Evolutionary conservation across 2,329 filamentous ascomycete species (phyloP), one percentile per base, ranked within the genome.

Genomic region (Knufia fluminis): DNA sequence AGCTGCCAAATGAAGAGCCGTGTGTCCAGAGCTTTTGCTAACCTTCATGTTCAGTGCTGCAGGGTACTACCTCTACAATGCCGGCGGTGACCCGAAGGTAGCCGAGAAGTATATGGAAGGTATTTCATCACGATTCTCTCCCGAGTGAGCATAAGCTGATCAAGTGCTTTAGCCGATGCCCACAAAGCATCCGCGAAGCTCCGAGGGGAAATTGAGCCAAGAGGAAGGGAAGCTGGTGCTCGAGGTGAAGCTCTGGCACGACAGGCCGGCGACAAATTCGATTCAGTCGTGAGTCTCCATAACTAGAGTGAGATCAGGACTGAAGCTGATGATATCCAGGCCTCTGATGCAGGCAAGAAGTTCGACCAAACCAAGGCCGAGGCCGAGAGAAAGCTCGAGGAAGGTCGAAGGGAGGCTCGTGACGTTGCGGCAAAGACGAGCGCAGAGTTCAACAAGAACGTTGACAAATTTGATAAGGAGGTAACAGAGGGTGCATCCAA

Each of bases 21-120:
- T 16, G 10, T 22, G 19, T 35, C 12, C 33, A 36, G 12, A 23
- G 16, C 28, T 19, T 9, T 16, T 40, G 35, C 26, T 33, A 12
- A 48, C 33, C 14, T 28, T 20, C 10, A 36, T 9, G 28, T 20
- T 2, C n/a, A 48, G 78, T 60, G 84, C 81, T 56, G 72, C 82
- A 51, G 88, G 85, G 38, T 97, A 95, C 76, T 97, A 97, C 74
- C 78, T 97, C 55, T 98, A 94, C 75, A 76, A 71, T 46, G 85
- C 90, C 14, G 91, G 91, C 54, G 90, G 91, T 51, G 78, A 81
- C 66, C 76, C 87, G 46, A 86, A 85, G 68, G 80, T 78, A 44
- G 91, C 90, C n/a, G 80, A 89, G 76, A 86, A 91, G 75, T 76
- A 92, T 67, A 77, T 86, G 59, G 86, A 95, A 73, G 79, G 91